Evolutionary conservation across 768 basidiomycete genomes (phyloP).

Genomic region (Cystofilobasidium macerans): DNA sequence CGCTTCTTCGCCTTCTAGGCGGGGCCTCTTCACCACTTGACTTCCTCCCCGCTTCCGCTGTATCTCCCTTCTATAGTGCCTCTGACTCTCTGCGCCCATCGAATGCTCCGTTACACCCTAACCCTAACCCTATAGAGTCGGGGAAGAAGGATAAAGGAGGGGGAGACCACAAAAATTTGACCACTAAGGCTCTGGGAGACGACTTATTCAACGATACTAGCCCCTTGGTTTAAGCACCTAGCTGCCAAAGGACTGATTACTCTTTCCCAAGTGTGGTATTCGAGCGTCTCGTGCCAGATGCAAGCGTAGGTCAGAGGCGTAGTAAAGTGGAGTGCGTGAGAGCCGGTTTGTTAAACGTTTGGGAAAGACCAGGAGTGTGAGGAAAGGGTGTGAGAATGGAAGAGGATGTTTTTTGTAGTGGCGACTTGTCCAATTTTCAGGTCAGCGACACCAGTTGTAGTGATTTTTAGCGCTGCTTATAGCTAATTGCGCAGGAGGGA

Average conservation of each 20-base stretch:
- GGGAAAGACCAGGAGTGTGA: neutral
- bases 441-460: neutral
- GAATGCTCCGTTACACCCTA: too few species aligned
- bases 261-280: neutral
- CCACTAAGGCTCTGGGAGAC: neutral
- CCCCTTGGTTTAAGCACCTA: neutral
- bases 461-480: neutral
- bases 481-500: too few species aligned
- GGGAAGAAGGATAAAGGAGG: too few species aligned
- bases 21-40: too few species aligned
- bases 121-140: too few species aligned
- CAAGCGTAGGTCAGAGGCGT: neutral
- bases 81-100: too few species aligned
- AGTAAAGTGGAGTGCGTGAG: neutral
- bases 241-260: neutral
- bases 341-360: neutral
- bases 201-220: neutral
- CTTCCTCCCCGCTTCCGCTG: too few species aligned
- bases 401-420: neutral
- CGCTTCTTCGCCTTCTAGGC: too few species aligned
- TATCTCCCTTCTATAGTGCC: too few species aligned
- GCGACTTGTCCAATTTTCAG: neutral
- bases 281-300: neutral
- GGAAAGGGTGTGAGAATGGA: neutral
- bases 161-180: too few species aligned